Evolutionary conservation across 2,329 filamentous ascomycete species (phyloP).

Genomic region (Fusarium sp.): DNA sequence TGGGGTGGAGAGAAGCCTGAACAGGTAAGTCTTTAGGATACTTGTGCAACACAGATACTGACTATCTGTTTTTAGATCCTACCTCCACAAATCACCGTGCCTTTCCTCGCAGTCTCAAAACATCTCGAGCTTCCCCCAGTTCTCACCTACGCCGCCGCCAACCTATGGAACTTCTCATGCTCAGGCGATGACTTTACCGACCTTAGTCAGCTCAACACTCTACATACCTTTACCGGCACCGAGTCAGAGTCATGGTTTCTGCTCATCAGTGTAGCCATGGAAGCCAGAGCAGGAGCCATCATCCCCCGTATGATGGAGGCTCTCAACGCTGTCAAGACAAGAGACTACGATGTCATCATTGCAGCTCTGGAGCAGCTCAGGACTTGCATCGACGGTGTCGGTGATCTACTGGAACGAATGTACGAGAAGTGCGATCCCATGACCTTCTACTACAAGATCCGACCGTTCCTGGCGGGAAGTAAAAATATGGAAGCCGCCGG

Average conservation of each 20-base stretch:
- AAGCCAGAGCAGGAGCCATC: conserved; percentile 80
- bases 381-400: conserved; percentile 75
- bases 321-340: conserved; percentile 73
- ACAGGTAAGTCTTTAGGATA: conserved; percentile 65
- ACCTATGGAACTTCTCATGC: conserved; percentile 89
- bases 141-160: conserved; percentile 88
- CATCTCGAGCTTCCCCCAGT: conserved; percentile 86
- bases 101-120: conserved; percentile 77
- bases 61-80: conserved; percentile 61
- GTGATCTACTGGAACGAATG: conserved; percentile 80
- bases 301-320: conserved; percentile 84
- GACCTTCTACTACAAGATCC: conserved; percentile 89
- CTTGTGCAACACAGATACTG: conserved; percentile 8
- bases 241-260: conserved; percentile 96
- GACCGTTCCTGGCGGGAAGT: conserved; percentile 89
- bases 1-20: conserved; percentile 84
- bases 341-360: conserved; percentile 72
- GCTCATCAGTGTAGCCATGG: conserved; percentile 88
- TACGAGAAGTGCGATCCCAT: conserved; percentile 89
- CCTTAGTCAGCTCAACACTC: conserved; percentile 76
- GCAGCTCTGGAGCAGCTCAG: conserved; percentile 74
- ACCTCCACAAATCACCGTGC: conserved; percentile 81
- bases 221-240: conserved; percentile 89
- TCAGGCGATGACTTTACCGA: conserved; percentile 66
- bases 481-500: conserved; percentile 92